phyloP scores from a whole-genome alignment of 1,139 yeast genomes.

The Suhomyces panamericanus region DNA sequence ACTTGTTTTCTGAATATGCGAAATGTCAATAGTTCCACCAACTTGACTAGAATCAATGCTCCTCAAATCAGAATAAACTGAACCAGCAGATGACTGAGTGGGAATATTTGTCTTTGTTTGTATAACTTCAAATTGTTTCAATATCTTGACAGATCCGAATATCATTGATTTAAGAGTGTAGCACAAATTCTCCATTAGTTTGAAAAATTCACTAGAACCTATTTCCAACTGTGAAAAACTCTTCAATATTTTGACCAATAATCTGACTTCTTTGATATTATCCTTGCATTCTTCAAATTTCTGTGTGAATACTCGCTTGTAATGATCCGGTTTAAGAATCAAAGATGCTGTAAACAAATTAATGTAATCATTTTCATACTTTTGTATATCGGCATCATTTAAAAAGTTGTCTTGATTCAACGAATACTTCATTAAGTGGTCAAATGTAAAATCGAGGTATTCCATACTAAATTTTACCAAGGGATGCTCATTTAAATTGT shows the following conservation, averaged over 20 bases:
- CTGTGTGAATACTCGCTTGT: constrained; percentile 26
- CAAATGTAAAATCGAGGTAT: constrained; percentile 41
- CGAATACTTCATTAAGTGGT: constrained; percentile 19
- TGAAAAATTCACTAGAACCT: constrained; percentile 24
- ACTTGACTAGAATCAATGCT: constrained; percentile 12
- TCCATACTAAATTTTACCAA: constrained; percentile 43
- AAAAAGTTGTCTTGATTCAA: constrained; percentile 8
- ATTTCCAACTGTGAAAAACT: constrained; percentile 35
- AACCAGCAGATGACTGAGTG: constrained; percentile 12
- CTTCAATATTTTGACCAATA: constrained; percentile 41
- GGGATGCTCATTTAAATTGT: constrained; percentile 33
- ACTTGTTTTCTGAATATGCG: constrained; percentile 13
- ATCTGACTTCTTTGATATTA: constrained; percentile 31
- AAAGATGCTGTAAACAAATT: constrained; percentile 46
- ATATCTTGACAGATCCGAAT: constrained; percentile 32
- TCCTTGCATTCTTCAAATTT: constrained; percentile 29
- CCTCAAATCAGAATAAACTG: constrained; percentile 14
- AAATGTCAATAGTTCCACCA: constrained; percentile 2
- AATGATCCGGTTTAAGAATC: constrained; percentile 39
- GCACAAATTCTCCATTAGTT: constrained; percentile 26
- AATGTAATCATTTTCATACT: constrained; percentile 32
- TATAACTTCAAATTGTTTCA: constrained; percentile 25
- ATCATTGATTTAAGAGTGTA: constrained; percentile 30
- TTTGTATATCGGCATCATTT: constrained; percentile 9
- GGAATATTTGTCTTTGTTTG: constrained; percentile 4